A percentile compares a stretch with the other conserved stretches of the same genome.
Conservation (phyloP, 1,139 yeast genomes). For the Waltiozyma sp. region DNA sequence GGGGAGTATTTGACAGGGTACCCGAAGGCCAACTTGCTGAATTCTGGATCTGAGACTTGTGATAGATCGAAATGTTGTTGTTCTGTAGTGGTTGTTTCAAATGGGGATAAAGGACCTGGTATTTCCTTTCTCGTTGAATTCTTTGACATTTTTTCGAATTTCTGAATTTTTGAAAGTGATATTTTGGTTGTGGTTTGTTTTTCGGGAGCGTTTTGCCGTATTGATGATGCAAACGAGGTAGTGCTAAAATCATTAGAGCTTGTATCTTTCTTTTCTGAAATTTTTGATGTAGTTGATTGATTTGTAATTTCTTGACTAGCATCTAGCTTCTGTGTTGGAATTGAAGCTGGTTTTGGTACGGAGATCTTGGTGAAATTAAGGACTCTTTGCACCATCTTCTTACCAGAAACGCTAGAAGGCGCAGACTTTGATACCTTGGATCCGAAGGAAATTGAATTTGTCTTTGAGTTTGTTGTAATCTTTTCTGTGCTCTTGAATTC, state of each 20-base stretch:
- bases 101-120: constrained; percentile 11
- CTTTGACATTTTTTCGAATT: neutral
- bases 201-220: too few relatives aligned
- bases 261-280: neutral
- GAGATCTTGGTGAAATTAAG: neutral
- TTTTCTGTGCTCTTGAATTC: too few relatives aligned
- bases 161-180: neutral
- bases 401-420: neutral
- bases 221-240: too few relatives aligned
- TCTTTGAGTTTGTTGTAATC: too few relatives aligned
- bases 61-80: constrained; percentile 4
- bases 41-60: constrained; percentile 2
- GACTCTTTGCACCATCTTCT: neutral
- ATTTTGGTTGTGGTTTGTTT: neutral
- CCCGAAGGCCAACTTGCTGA: constrained; percentile 14
- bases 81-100: constrained; percentile 2
- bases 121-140: constrained; percentile 7
- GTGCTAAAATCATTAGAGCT: too few relatives aligned
- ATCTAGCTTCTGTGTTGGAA: neutral
- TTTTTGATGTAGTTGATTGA: neutral
- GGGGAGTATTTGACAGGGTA: constrained; percentile 25
- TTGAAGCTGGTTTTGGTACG: neutral
- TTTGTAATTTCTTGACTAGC: neutral
- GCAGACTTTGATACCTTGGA: neutral
- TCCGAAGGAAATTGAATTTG: too few relatives aligned